These are phyloP conservation scores for Diutina mesorugosa DNA, from an alignment of 1,139 yeast species.

Conservation along the genomic window DNA sequence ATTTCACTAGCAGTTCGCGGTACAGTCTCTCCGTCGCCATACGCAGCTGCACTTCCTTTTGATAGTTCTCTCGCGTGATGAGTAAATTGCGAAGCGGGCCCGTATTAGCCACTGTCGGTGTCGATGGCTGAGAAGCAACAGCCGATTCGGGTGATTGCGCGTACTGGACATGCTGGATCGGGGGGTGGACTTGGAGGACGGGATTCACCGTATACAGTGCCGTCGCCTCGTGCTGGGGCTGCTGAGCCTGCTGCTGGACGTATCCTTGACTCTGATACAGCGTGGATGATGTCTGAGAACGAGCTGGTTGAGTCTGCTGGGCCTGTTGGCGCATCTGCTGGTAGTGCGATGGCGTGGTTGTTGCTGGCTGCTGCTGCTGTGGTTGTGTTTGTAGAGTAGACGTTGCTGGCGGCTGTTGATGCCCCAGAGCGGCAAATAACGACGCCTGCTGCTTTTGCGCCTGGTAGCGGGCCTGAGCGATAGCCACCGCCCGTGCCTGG, in stretches of 20 bases:
- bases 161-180: neutral
- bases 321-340: too few relatives aligned
- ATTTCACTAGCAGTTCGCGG: neutral
- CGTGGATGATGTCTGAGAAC: too few relatives aligned
- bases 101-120: neutral
- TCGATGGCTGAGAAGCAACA: too few relatives aligned
- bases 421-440: too few relatives aligned
- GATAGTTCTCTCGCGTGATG: neutral
- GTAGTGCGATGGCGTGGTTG: too few relatives aligned
- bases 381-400: neutral
- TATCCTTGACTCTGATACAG: too few relatives aligned
- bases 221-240: too few relatives aligned
- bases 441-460: neutral
- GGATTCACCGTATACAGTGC: too few relatives aligned
- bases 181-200: neutral
- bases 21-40: neutral
- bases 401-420: too few relatives aligned
- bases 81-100: neutral
- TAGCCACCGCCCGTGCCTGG: too few relatives aligned
- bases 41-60: neutral
- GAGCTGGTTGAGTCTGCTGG: neutral
- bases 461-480: neutral
- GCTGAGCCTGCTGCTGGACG: too few relatives aligned
- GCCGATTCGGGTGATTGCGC: too few relatives aligned
- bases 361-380: neutral